These are phyloP conservation scores for Zoysia matrella DNA, from an alignment of 202 grass and related monocot species.

Conservation along the genomic window DNA sequence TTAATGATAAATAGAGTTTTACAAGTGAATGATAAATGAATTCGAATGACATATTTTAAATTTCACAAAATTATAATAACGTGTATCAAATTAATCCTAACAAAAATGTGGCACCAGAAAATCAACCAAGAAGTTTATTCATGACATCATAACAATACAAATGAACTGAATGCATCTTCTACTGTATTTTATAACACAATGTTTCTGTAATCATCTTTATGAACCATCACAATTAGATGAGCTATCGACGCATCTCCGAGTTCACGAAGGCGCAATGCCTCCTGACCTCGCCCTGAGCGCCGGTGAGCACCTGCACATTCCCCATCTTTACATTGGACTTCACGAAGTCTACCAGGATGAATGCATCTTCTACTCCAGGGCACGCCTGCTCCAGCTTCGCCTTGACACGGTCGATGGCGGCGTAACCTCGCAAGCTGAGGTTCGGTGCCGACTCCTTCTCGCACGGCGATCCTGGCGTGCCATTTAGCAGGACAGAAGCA, in stretches of 20 bases:
- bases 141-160: no score
- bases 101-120: no score
- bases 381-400: conserved; percentile 73
- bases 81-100: no score
- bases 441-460: conserved; percentile 73
- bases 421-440: conserved; percentile 64
- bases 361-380: conserved; percentile 43
- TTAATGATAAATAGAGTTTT: no score
- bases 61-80: no score
- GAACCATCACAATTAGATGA: not conserved
- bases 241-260: conserved; percentile 6
- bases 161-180: no score
- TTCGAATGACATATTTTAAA: no score
- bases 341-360: conserved; percentile 39
- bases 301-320: conserved; percentile 68
- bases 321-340: conserved; percentile 89
- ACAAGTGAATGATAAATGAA: no score
- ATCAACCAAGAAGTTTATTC: no score
- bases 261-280: conserved; percentile 72
- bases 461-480: conserved; percentile 40
- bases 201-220: not conserved
- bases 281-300: conserved; percentile 76
- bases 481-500: conserved; percentile 73
- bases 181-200: no score
- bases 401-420: conserved; percentile 71